Base-by-base conservation (phyloP, 179 eudicot genomes). In the Carnegiea gigantea region DNA sequence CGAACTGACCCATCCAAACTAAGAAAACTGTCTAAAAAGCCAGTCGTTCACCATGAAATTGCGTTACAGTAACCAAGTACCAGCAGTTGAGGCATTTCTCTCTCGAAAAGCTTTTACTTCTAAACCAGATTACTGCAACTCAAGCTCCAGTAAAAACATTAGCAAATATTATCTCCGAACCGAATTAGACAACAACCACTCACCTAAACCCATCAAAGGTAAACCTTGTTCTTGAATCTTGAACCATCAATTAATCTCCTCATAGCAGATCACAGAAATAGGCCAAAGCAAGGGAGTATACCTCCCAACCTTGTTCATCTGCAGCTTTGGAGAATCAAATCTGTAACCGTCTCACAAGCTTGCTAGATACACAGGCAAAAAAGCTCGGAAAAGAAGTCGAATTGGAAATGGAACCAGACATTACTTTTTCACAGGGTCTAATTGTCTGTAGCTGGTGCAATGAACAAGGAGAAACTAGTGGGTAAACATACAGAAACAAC, bases 391-490 rank as follows among this genome's bases (percentile, higher is more conserved):
- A 24, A 48, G 57, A 67, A 26, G 28, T 44, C 11, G 57, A 51
- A 51, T 40, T 23, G 20, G 40, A 43, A 82, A n/a, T 15, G 43
- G 26, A 70, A 82, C 51, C 51, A 60, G 51, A 78, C 73, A 28
- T 82, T 77, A 70, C 62, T 78, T 83, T 62, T 78, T 78, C 68
- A 72, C 57, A 74, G 23, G n/a, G 54, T 82, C 51, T 77, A 82
- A 83, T 53, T 70, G 81, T 83, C 75, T 60, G 65, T 73, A 72
- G 67, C 74, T 64, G 67, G 76, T 18, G 76, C 77, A 71, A 77
- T 40, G 44, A 40, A 59, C 51, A 57, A 43, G 11, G 49, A 80
- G 67, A 77, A 82, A 82, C 73, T 71, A 82, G 46, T 10, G 46
- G 51, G 71, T 43, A 30, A 80, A 77, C 77, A 82, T 77, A 82